Conservation (phyloP, 192 early-diverging fungal genomes). For the Coemansia sp. region DNA sequence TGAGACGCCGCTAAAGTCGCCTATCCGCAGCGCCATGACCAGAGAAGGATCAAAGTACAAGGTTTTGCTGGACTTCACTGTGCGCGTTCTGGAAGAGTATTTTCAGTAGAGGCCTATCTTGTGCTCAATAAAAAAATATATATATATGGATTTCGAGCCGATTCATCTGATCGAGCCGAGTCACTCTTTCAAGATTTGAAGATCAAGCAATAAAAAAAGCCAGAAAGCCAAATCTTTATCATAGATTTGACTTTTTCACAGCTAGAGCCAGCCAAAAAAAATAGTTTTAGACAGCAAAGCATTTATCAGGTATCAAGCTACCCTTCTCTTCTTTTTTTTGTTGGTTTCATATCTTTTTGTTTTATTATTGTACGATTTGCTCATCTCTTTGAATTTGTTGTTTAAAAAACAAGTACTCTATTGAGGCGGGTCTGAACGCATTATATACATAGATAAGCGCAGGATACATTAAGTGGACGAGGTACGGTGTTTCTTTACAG, state of each 20-base stretch:
- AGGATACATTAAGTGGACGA: neutral
- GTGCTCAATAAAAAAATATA: no score
- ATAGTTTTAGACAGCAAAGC: no score
- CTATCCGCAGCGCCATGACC: slow-evolving; percentile 30
- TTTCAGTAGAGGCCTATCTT: slow-evolving; percentile 8
- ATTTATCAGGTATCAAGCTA: no score
- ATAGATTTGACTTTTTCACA: neutral
- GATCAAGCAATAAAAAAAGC: no score
- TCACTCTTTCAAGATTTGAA: neutral
- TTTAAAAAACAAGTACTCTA: neutral
- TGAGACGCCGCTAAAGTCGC: slow-evolving; percentile 31
- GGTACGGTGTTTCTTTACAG: neutral
- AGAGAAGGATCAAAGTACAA: slow-evolving; percentile 15
- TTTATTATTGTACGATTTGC: neutral
- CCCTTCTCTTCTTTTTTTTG: slow-evolving; percentile 4
- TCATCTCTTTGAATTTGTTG: neutral
- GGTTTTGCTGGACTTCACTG: slow-evolving; percentile 25
- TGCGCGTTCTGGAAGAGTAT: slow-evolving; percentile 25
- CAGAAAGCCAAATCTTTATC: no score
- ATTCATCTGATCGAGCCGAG: slow-evolving; percentile 3
- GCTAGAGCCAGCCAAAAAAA: no score
- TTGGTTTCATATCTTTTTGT: neutral
- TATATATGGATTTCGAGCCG: neutral
- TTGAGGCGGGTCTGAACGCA: neutral
- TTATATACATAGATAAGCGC: neutral